Base-by-base conservation (phyloP, 805 yeast species). In the Spathaspora boniae region DNA sequence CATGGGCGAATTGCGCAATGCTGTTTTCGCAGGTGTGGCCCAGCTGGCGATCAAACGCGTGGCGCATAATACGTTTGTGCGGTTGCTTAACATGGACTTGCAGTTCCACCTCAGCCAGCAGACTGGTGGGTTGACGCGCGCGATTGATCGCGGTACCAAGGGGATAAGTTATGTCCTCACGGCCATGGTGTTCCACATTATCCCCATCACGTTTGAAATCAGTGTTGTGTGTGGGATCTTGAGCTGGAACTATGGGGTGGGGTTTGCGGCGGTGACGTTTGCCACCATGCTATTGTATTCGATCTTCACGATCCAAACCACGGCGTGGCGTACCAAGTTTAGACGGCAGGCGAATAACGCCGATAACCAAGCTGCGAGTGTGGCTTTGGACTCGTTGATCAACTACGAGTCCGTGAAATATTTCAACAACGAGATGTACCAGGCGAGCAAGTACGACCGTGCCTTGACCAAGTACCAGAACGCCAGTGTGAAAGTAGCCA, bases 121-220 rank as follows among this genome's bases (percentile, higher is more conserved):
- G 58, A 93, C 98, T 0, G 98, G 98, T 46, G 98, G 96, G 0
- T 62, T 93, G 22, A 91, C 97, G 0, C 70, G 98, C 42, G 98
- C 98, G 2, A 93, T 93, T 51, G 98, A 93, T 52, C 71, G 98
- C 45, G 98, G 98, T 58, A 91, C 98, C 1, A 91, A 93, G 50
- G 98, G 98, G 65, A 91, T 93, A 36, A 82, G 94, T 9, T 89
- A 85, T 49, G 97, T 93, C 4, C 66, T 93, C 31, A 79, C 86
- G 24, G 96, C 98, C 2, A 86, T 91, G 95, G 96, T 93, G n/a
- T 91, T 93, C 67, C 98, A 93, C 56, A 89, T 93, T 24, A 68
- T 91, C 22, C 98, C 98, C 6, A 84, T 91, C 26, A 73, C 94
- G 3, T 84, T 93, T 54, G 98, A 93, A 57, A 93, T 93, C 35